Base-by-base conservation (phyloP, 306 rosid species). In the Myrica gale region DNA sequence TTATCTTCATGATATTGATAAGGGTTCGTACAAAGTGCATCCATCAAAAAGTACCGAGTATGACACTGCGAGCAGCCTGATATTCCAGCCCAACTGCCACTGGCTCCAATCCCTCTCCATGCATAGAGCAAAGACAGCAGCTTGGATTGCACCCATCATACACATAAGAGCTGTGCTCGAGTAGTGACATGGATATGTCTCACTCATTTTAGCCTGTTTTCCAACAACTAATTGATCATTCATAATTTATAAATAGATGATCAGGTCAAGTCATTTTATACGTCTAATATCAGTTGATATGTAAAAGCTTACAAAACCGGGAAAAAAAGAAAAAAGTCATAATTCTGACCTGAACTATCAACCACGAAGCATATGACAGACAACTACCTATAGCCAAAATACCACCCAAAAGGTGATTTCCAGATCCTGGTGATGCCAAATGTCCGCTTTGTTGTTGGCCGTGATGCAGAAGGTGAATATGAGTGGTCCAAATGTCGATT, bases 91-190 rank as follows among this genome's bases (percentile, higher is more conserved):
- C 45, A 92, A 53, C 39, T 74, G 88, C 96, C 97, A 92, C 23
- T 85, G 86, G 20, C 57, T 85, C 93, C 84, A 88, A 56, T 88
- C 91, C 71, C 84, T 88, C 26, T 86, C 91, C 58, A 50, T 46
- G 62, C 83, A 84, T 0, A 90, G 77, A 16, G 91, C 90, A 47
- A 83, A 85, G n/a, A 39, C 73, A 16, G 76, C 78, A 10, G 84
- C 52, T 55, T 90, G 93, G n/a, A 87, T 69, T 76, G 93, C 78
- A 60, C 89, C 95, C 78, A 82, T 80, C 0, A 77, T 2, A 20
- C 90, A 82, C 93, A 89, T 89, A 68, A 92, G 45, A 10, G 93
- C 91, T 8, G 96, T 74, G 81, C 93, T 88, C 13, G 97, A 85
- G 71, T 75, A 74, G 10, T 74, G 55, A 9, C 90, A 82, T 5